A percentile compares a stretch with the other conserved stretches of the same genome.
These are phyloP conservation scores for Periglandula ipomoeae DNA, from an alignment of 2,329 filamentous ascomycete genomes.

Conservation along the genomic window DNA sequence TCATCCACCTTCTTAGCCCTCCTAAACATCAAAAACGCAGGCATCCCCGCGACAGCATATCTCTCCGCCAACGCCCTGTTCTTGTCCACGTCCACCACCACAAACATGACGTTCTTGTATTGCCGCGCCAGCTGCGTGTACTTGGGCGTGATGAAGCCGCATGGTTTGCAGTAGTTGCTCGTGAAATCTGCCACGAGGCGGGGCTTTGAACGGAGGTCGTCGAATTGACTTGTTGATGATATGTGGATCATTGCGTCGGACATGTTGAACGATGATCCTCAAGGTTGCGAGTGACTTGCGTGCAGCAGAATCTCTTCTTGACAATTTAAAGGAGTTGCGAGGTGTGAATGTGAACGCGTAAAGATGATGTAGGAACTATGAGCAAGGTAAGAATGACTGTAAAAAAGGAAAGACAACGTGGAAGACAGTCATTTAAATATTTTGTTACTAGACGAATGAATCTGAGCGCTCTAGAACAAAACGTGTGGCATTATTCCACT, in stretches of 20 bases:
- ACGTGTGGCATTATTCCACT: too few species aligned
- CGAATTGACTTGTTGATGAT: slow-evolving; percentile 35
- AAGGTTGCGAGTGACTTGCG: too few species aligned
- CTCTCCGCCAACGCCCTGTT: slow-evolving; percentile 66
- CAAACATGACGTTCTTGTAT: slow-evolving; percentile 58
- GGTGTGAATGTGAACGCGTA: too few species aligned
- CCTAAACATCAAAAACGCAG: slow-evolving; percentile 82
- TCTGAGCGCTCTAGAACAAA: neutral
- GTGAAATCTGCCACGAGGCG: slow-evolving; percentile 72
- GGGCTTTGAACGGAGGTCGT: slow-evolving; percentile 37
- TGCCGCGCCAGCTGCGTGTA: slow-evolving; percentile 34
- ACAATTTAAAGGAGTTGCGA: too few species aligned
- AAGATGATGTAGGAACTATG: neutral
- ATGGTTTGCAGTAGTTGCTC: slow-evolving; percentile 75
- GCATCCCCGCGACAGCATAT: slow-evolving; percentile 81
- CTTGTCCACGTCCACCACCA: slow-evolving; percentile 87
- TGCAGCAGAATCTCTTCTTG: too few species aligned
- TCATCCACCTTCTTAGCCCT: slow-evolving; percentile 62
- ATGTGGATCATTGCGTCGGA: slow-evolving; percentile 1
- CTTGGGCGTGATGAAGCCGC: slow-evolving; percentile 78
- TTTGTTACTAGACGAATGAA: too few species aligned
- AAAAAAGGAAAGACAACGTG: too few species aligned
- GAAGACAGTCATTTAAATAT: too few species aligned
- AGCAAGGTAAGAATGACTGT: too few species aligned
- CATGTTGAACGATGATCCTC: too few species aligned